Conservation (phyloP, 805 yeast species). For the Saccharomycopsis schoenii region DNA sequence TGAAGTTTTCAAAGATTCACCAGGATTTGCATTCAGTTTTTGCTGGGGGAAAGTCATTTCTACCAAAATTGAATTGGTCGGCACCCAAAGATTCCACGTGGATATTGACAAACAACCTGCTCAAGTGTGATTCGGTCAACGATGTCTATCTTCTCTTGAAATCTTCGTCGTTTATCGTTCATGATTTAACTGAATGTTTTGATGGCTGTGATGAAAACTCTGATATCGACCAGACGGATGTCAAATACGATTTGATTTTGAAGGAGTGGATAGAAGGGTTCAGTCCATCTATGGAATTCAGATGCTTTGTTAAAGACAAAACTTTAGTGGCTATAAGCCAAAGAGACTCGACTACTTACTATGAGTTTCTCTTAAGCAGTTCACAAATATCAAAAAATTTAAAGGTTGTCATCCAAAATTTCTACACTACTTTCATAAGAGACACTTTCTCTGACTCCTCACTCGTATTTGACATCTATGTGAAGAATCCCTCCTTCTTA, state of each 20-base stretch:
- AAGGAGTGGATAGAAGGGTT: constrained; percentile 55
- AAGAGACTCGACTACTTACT: constrained; percentile 69
- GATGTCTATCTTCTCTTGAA: constrained; percentile 78
- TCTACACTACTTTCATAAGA: constrained; percentile 40
- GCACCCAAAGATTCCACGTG: constrained; percentile 92
- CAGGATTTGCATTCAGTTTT: constrained; percentile 31
- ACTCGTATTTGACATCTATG: constrained; percentile 73
- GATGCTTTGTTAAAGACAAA: constrained; percentile 66
- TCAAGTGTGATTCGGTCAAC: constrained; percentile 57
- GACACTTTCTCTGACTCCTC: constrained; percentile 42
- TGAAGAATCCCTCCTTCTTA: not conserved
- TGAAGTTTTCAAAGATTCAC: constrained; percentile 53
- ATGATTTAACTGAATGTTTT: constrained; percentile 71
- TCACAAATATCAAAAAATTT: constrained; percentile 35
- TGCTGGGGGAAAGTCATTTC: constrained; percentile 32
- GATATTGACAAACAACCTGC: constrained; percentile 72
- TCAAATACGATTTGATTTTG: constrained; percentile 56
- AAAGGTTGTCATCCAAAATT: constrained; percentile 37
- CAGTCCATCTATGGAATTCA: constrained; percentile 85
- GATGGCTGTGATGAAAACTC: constrained; percentile 31
- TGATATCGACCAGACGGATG: constrained; percentile 15
- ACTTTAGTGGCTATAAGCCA: constrained; percentile 68
- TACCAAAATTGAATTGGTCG: constrained; percentile 95
- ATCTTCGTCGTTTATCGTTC: constrained; percentile 79
- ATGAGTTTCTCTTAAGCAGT: constrained; percentile 48